A percentile compares a stretch with the other conserved stretches of the same genome.
These are phyloP conservation scores for Nemania sp. DNA, from an alignment of 2,329 filamentous ascomycete species.

Conservation along the genomic window DNA sequence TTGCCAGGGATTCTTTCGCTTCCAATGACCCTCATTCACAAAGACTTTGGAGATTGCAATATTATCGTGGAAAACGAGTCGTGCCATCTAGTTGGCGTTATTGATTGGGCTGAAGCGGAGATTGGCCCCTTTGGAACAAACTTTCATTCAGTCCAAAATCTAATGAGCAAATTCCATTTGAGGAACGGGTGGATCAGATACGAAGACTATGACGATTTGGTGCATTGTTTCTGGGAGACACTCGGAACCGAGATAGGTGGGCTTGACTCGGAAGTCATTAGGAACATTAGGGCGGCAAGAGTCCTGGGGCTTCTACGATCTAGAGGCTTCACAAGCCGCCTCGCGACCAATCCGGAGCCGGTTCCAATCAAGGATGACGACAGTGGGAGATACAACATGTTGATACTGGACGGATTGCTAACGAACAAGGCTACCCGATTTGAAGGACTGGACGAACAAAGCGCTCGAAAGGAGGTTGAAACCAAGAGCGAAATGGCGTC, in stretches of 20 bases:
- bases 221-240: constrained; percentile 42
- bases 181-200: constrained; percentile 42
- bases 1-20: constrained; percentile 44
- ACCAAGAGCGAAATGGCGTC: no score
- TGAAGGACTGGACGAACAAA: no score
- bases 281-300: constrained; percentile 41
- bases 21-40: constrained; percentile 47
- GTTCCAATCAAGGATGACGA: constrained; percentile 46
- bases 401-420: background rate
- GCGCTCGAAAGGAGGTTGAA: no score
- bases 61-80: constrained; percentile 46
- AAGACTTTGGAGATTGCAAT: constrained; percentile 46
- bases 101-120: constrained; percentile 49
- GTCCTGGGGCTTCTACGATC: constrained; percentile 43
- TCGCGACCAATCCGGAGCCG: constrained; percentile 43
- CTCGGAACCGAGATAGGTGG: constrained; percentile 40
- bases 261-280: constrained; percentile 34
- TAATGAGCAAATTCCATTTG: constrained; percentile 45
- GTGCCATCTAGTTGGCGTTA: constrained; percentile 45
- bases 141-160: constrained; percentile 41
- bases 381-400: constrained; percentile 29
- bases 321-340: constrained; percentile 45
- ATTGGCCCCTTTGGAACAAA: constrained; percentile 48
- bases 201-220: constrained; percentile 40
- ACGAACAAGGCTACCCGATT: no score